Base-by-base conservation (phyloP, 2,329 filamentous ascomycete genomes). In the Aspergillus sp. region DNA sequence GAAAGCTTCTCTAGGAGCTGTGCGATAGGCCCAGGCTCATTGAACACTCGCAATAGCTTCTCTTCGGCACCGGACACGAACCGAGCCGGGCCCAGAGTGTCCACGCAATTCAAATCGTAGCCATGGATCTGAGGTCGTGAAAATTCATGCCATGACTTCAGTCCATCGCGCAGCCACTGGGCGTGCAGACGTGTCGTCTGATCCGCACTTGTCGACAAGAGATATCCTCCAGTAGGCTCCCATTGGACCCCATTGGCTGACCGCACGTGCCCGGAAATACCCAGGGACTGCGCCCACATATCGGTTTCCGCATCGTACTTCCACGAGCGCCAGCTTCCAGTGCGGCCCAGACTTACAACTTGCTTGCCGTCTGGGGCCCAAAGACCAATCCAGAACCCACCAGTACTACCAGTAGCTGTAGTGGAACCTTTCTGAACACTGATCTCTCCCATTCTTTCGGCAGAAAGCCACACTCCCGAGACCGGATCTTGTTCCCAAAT, bases 1-100 rank as follows among this genome's bases (percentile, higher is more conserved):
- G 88, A 89, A 2, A 96, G 82, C 8, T 81, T 84, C 60, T 83
- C 78, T 2, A 97, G 83, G 66, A 98, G 83, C 17, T 84, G 82
- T 0, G 92, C 92, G 8, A 96, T 90, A 5, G 90, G 89, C 72
- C 87, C 90, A 5, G 95, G 95, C 77, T 96, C 88, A 70, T 90
- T 88, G 76, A 99, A 99, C 2, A 99, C 94, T 23, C 95, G 89
- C 74, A 99, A 86, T n/a, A 99, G 86, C 78, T 99, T 99, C 80
- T 99, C 95, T 66, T 99, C 95, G 3, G 95, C 95, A 6, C 95
- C 95, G 2, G 93, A 96, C 21, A 98, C 89, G 72, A 99, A 99
- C 67, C 89, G 89, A 7, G 86, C 83, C 7, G 84, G 77, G 7
- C 86, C 88, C 5, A 97, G 81, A 0, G 88, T 85, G 70, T 92